Base-by-base conservation (phyloP, 257 asterid genomes). In the Linaria vulgaris region DNA sequence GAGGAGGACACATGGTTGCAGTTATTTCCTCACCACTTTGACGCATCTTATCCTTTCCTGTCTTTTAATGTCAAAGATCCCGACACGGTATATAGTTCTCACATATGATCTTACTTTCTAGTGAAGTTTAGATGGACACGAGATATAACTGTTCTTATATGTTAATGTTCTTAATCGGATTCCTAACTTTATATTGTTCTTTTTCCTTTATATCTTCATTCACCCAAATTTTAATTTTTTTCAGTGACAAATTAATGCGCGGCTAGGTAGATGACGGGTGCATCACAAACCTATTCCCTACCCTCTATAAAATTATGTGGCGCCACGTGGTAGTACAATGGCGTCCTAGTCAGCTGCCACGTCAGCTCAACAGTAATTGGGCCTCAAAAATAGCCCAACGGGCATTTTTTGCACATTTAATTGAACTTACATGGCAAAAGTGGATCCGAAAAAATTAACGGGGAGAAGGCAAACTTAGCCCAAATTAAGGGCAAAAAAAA, bases 1-100 rank as follows among this genome's bases (percentile, higher is more conserved):
- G 99, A 96, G 66, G 99, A 92, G 63, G 99, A 92, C 70, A 92
- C 99, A 6, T 92, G 99, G 99, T 51, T 81, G 73, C 97, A 92
- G 69, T 77, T 92, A 67, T 92, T 92, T 81, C 99, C 99, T 43
- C 51, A 81, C 67, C 97, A 89, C 76, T 92, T 92, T 49, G 65
- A 76, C 56, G 66, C 31, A 65, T 85, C 95, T 60, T 76, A 85
- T 75, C 97, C 99, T 1, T 89, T 80, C 69, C 99, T 97, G 27
- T 92, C 99, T 49, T 92, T 91, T 75, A 91, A 91, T 66, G 98
- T 91, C 68, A 91, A 91, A 79, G 98, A 91, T 78, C 96, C 88
- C 64, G 72, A 91, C 61, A 91, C 96, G 78, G 98, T 91, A 75
- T 13, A 34, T 16, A 8, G 39, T 61, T 45, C 43, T 47, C 24